phyloP scores from a whole-genome alignment of 805 yeast species.

The Yamadazyma nakazawae region DNA sequence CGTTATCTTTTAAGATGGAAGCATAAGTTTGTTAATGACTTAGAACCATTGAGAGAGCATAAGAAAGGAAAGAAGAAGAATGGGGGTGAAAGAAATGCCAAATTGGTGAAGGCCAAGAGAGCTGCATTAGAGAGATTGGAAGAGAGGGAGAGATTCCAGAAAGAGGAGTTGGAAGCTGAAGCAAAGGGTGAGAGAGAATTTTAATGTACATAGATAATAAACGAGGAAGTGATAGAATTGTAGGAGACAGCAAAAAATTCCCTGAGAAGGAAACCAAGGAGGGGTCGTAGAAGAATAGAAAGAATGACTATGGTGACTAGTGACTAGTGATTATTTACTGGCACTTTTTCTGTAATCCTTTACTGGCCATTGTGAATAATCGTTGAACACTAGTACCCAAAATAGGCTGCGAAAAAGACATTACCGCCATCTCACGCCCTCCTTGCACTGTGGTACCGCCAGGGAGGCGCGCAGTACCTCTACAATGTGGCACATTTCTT shows the following conservation, averaged over 20 bases:
- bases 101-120: slow-evolving; percentile 48
- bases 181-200: slow-evolving; percentile 41
- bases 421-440: not conserved
- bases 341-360: too few relatives aligned
- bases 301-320: not conserved
- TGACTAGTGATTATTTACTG: too few relatives aligned
- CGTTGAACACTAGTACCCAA: too few relatives aligned
- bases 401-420: not conserved
- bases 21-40: slow-evolving; percentile 59
- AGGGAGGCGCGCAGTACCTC: not conserved
- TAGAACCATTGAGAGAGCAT: slow-evolving; percentile 51
- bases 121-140: slow-evolving; percentile 59
- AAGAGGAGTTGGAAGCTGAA: slow-evolving; percentile 40
- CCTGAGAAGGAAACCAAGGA: not conserved
- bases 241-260: not conserved
- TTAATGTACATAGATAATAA: slow-evolving; percentile 13
- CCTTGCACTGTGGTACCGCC: not conserved
- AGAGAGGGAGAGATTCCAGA: slow-evolving; percentile 42
- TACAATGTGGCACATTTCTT: too few relatives aligned
- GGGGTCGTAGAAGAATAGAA: not conserved
- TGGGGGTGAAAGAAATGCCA: slow-evolving; percentile 85
- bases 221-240: not conserved
- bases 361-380: too few relatives aligned
- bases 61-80: slow-evolving; percentile 66
- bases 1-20: slow-evolving; percentile 72